Percentiles rank a stretch among this genome's conserved stretches.
phyloP scores from a whole-genome alignment of 441 rosid genomes.

The Euphorbia celastroides region DNA sequence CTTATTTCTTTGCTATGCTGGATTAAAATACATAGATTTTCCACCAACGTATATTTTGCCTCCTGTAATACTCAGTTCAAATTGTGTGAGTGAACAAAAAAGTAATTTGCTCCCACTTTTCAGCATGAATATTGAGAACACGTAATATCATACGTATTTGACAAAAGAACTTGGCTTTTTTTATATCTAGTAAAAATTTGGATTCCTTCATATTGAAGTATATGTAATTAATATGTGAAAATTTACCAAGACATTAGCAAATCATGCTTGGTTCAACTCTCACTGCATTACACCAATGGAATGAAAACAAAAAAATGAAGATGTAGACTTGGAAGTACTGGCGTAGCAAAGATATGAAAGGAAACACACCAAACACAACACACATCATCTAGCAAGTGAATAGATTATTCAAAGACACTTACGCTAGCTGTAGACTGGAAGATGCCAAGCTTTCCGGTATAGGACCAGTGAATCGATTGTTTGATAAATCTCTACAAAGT shows the following conservation, averaged over 20 bases:
- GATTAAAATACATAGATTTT: too few relatives aligned
- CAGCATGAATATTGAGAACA: not conserved
- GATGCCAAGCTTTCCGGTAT: constrained; percentile 71
- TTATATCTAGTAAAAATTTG: not conserved
- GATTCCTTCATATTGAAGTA: not conserved
- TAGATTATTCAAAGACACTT: constrained; percentile 31
- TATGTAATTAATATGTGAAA: not conserved
- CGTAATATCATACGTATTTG: not conserved
- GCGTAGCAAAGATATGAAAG: too few relatives aligned
- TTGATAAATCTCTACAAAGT: constrained; percentile 67
- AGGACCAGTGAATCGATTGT: constrained; percentile 70
- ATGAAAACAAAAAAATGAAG: too few relatives aligned
- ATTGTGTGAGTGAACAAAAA: too few relatives aligned
- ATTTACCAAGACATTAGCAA: not conserved
- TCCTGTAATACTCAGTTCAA: too few relatives aligned
- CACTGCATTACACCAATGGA: too few relatives aligned
- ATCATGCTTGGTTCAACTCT: not conserved
- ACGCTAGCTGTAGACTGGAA: constrained; percentile 74
- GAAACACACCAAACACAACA: too few relatives aligned
- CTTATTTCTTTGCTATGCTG: not conserved
- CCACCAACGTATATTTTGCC: too few relatives aligned
- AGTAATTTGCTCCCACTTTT: not conserved
- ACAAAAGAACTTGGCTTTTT: not conserved
- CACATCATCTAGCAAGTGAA: too few relatives aligned
- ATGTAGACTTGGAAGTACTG: too few relatives aligned